Evolutionary conservation across 768 basidiomycete species (phyloP), one percentile per base, ranked within the genome.

Genomic region (Bullera alba): DNA sequence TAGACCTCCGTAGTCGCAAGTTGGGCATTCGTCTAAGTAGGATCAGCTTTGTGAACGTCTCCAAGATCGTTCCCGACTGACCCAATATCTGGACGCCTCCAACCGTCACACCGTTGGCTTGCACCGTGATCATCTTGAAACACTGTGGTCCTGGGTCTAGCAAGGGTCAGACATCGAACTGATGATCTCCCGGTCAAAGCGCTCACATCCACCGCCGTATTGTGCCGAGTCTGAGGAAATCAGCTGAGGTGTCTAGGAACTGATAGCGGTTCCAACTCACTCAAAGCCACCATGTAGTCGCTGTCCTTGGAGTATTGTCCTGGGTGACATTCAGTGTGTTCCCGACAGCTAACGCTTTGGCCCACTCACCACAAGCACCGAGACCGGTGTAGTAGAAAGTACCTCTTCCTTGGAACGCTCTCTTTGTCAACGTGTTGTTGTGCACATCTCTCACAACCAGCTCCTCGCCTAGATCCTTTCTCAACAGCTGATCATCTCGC

Each of bases 101-200:
- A 22, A 58, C 56, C 15, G 58, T 61, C 21, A 57, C 51, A 22
- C 63, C 63, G 48, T 63, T 63, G 14, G 59, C 58, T 30, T 61
- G 54, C 29, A 69, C 53, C 10, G 58, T 57, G 42, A 69, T 65
- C 12, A 23, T 45, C 28, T 63, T 65, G 57, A 65, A 69, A 48
- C 67, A 69, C 46, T 69, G 57, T n/a, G 67, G 67, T 26, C 67
- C 67, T 34, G 67, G 67, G 42, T 64, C 57, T 60, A 26, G 7
- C 22, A n/a, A 29, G 19, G 19, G 37, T 22, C 22, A 27, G 29
- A 29, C 44, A 7, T n/a, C n/a, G n/a, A n/a, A n/a, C n/a, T n/a
- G n/a, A n/a, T 4, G 43, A 28, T 12, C 14, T 16, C 12, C 21
- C n/a, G 19, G 43, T 12, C 10, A 29, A 21, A 7, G 7, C 16